A percentile compares a stretch with the other conserved stretches of the same genome.
Evolutionary conservation across 2,329 filamentous ascomycete species (phyloP).

Genomic region (Diaporthe sp.): DNA sequence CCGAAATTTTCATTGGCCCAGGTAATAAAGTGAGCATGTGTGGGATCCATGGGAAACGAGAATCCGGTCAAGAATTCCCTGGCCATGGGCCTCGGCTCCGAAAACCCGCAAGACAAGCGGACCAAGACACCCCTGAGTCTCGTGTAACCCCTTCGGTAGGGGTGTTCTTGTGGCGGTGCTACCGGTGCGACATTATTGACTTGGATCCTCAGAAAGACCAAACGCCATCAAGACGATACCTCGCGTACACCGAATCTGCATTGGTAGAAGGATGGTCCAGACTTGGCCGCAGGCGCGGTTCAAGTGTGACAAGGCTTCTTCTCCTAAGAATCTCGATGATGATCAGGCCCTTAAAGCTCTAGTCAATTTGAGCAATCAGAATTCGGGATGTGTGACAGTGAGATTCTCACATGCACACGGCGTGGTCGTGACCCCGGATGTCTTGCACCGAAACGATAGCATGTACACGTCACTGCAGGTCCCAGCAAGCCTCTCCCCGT

Average conservation of each 20-base stretch:
- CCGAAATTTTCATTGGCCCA: no score
- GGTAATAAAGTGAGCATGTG: neutral
- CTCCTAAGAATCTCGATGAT: neutral
- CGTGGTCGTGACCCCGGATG: neutral
- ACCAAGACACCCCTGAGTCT: conserved; percentile 11
- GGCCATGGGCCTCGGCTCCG: neutral
- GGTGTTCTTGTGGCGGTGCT: neutral
- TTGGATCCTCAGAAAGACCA: conserved; percentile 10
- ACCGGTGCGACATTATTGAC: neutral
- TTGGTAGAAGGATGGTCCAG: neutral
- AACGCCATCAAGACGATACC: neutral
- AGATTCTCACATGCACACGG: neutral
- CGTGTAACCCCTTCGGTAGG: neutral
- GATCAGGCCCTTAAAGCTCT: no score
- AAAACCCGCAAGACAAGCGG: conserved; percentile 22
- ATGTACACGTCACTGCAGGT: conserved; percentile 30
- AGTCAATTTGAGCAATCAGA: neutral
- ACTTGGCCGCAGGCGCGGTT: neutral
- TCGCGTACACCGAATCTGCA: conserved; percentile 1
- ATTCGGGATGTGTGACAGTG: neutral
- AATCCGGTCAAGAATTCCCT: neutral
- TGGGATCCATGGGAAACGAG: neutral
- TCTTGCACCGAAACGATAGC: conserved; percentile 27
- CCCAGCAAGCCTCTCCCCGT: neutral
- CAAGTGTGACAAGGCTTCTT: neutral